A percentile compares a stretch with the other conserved stretches of the same genome.
Evolutionary conservation across 306 rosid genomes (phyloP).

Genomic region (Fragaria nilgerrensis): DNA sequence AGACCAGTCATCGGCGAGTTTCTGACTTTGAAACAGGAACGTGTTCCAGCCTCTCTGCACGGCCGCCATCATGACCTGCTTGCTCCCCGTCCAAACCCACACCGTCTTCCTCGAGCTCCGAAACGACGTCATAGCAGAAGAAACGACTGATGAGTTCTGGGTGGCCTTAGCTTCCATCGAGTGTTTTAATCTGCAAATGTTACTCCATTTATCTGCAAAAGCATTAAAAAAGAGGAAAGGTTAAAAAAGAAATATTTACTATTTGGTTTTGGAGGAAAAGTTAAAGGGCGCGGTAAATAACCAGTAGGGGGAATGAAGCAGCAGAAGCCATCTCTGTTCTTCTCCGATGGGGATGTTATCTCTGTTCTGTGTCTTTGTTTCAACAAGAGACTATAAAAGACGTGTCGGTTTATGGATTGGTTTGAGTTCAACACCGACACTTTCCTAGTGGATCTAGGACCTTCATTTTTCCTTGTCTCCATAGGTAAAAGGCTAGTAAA

Average conservation of each 20-base stretch:
- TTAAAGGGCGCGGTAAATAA: neutral
- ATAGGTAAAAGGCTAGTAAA: no score
- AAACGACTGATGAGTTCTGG: conserved; percentile 20
- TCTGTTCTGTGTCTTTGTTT: no score
- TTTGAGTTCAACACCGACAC: no score
- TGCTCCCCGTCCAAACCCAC: conserved; percentile 78
- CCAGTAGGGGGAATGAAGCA: no score
- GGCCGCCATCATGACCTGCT: conserved; percentile 78
- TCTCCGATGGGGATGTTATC: no score
- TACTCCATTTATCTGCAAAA: conserved; percentile 33
- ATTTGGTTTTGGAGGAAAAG: neutral
- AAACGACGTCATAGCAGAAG: conserved; percentile 28
- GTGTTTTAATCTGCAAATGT: conserved; percentile 27
- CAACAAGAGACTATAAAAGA: no score
- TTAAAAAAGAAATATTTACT: neutral
- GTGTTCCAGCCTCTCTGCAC: conserved; percentile 91
- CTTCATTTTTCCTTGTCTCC: no score
- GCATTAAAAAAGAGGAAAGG: neutral
- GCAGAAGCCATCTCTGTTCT: no score
- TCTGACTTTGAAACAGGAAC: conserved; percentile 50
- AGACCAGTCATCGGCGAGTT: conserved; percentile 80
- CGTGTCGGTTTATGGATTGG: no score
- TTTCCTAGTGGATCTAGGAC: no score
- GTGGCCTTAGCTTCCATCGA: conserved; percentile 9
- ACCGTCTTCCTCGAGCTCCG: conserved; percentile 63